Conservation (phyloP, 495 filamentous ascomycete species). For the Aspergillus indologenus region DNA sequence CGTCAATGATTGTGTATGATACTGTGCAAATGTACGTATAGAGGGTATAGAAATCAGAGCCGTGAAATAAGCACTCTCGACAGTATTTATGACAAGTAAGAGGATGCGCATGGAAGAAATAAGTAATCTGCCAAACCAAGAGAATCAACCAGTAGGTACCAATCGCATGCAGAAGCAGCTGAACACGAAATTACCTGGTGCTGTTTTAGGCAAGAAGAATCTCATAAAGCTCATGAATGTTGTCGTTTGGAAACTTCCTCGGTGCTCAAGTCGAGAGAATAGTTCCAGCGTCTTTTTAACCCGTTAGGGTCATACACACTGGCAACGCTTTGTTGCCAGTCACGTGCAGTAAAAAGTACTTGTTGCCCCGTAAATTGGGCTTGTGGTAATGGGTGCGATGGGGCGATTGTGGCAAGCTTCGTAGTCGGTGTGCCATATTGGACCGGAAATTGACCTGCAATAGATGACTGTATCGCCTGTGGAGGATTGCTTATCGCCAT, state of each 20-base stretch:
- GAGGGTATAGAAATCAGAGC: neutral
- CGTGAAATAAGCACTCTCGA: neutral
- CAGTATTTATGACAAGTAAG: neutral
- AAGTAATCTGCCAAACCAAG: neutral
- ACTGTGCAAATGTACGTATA: neutral
- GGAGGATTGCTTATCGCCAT: conserved; percentile 34
- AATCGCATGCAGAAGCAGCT: neutral
- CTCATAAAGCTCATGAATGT: conserved; percentile 23
- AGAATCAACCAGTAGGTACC: neutral
- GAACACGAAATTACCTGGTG: neutral
- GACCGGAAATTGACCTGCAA: conserved; percentile 35
- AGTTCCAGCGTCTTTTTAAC: conserved; percentile 70
- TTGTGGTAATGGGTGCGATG: conserved; percentile 49
- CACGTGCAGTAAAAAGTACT: conserved; percentile 81
- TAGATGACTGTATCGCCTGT: conserved; percentile 30
- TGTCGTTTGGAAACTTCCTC: conserved; percentile 36
- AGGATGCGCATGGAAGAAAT: neutral
- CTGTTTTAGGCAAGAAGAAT: neutral
- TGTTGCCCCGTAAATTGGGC: conserved; percentile 54
- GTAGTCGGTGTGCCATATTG: conserved; percentile 33
- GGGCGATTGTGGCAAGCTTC: conserved; percentile 34
- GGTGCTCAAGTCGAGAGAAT: conserved; percentile 35
- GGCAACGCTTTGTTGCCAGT: conserved; percentile 96
- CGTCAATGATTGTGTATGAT: neutral
- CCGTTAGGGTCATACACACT: conserved; percentile 76